phyloP scores from a whole-genome alignment of 495 filamentous ascomycete species.

The Hyaloscypha variabilis region DNA sequence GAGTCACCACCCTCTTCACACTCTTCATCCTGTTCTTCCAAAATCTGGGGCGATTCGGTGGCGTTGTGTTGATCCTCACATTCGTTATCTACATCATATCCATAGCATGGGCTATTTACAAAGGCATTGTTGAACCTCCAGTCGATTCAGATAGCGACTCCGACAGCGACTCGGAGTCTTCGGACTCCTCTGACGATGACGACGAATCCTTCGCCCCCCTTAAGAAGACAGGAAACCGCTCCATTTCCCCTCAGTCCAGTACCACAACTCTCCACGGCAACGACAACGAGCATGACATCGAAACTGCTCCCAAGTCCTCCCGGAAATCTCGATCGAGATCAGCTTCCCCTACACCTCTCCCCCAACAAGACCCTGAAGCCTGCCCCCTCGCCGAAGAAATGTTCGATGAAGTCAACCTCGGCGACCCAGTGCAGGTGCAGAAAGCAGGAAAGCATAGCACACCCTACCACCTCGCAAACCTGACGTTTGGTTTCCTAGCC shows the following conservation, averaged over 20 bases:
- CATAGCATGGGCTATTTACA: conserved; percentile 47
- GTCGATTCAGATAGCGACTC: conserved; percentile 42
- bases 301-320: too few species aligned
- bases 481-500: conserved; percentile 50
- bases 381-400: conserved; percentile 17
- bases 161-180: conserved; percentile 32
- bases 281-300: not conserved
- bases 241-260: not conserved
- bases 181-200: conserved; percentile 8
- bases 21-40: conserved; percentile 36
- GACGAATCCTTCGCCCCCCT: conserved; percentile 14
- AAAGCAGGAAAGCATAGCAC: conserved; percentile 26
- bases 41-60: conserved; percentile 35
- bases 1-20: conserved; percentile 42
- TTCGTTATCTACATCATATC: conserved; percentile 52
- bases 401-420: conserved; percentile 19
- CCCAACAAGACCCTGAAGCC: not conserved
- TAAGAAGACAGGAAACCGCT: conserved; percentile 4
- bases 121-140: conserved; percentile 42
- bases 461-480: conserved; percentile 44
- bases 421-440: not conserved
- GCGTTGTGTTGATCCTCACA: conserved; percentile 39
- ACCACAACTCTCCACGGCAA: conserved; percentile 12
- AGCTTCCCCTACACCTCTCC: not conserved
- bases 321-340: not conserved